phyloP scores from a whole-genome alignment of 257 asterid species.

The Solanum megistacrolobum region DNA sequence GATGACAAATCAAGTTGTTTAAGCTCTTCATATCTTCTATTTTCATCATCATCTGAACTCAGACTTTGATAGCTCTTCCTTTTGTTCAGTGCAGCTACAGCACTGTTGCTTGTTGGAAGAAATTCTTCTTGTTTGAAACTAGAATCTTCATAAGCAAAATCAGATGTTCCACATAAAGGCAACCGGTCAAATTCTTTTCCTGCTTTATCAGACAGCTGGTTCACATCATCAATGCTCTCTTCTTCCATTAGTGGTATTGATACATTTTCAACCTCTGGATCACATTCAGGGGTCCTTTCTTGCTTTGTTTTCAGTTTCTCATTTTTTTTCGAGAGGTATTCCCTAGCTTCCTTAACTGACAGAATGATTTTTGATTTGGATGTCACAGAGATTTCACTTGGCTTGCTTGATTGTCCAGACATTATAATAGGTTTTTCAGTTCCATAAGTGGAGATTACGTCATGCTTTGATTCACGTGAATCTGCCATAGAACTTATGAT shows the following conservation, averaged over 20 bases:
- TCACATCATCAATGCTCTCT: constrained; percentile 6
- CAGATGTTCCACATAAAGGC: constrained; percentile 5
- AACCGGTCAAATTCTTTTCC: constrained; percentile 8
- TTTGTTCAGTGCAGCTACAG: constrained; percentile 5
- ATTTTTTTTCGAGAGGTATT: constrained; percentile 54
- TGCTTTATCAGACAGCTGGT: constrained; percentile 16
- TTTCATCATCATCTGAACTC: constrained; percentile 6
- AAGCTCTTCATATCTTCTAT: constrained; percentile 8
- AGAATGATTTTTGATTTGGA: constrained; percentile 49
- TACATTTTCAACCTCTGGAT: constrained; percentile 12
- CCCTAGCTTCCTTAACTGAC: constrained; percentile 79
- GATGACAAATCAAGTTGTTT: constrained; percentile 9
- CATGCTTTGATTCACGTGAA: constrained; percentile 5
- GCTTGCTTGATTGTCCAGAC: constrained; percentile 6
- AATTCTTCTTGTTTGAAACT: not conserved
- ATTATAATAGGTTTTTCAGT: constrained; percentile 17
- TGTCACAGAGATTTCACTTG: constrained; percentile 12
- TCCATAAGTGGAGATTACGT: constrained; percentile 12
- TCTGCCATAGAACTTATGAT: constrained; percentile 13
- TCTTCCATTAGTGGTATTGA: constrained; percentile 6
- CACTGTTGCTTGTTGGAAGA: constrained; percentile 1
- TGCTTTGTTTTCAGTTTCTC: constrained; percentile 15
- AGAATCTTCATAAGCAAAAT: constrained; percentile 7
- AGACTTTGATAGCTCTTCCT: not conserved
- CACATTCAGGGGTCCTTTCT: constrained; percentile 16